These are phyloP conservation scores for Cladosporium phlei DNA, from an alignment of 2,329 filamentous ascomycete genomes.

Conservation along the genomic window DNA sequence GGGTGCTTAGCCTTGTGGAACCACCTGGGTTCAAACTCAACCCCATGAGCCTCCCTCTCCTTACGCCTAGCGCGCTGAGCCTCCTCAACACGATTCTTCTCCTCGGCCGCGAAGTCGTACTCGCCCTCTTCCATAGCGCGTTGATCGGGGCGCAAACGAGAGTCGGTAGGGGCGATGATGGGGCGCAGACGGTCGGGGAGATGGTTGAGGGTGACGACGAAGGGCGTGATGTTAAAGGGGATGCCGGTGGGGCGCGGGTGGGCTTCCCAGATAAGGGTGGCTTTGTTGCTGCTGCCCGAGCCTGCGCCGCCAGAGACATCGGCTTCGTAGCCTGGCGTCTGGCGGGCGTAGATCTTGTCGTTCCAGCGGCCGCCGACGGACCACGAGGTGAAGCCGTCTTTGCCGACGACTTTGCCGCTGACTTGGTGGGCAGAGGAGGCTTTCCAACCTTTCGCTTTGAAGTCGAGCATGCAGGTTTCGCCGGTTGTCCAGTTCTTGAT, in stretches of 20 bases:
- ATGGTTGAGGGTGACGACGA: constrained; percentile 90
- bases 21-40: constrained; percentile 81
- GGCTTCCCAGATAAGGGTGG: constrained; percentile 90
- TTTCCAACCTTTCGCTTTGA: constrained; percentile 95
- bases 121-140: constrained; percentile 98
- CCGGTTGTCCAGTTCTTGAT: constrained; percentile 97
- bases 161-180: constrained; percentile 85
- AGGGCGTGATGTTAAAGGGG: constrained; percentile 95
- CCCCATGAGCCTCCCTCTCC: constrained; percentile 68
- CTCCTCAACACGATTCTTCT: constrained; percentile 94
- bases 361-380: constrained; percentile 95
- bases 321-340: constrained; percentile 85
- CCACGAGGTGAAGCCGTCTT: constrained; percentile 74
- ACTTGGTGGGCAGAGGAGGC: constrained; percentile 87
- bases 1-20: constrained; percentile 70
- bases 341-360: constrained; percentile 88
- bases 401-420: constrained; percentile 76
- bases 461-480: constrained; percentile 82
- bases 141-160: constrained; percentile 87
- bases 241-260: constrained; percentile 75
- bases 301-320: constrained; percentile 49
- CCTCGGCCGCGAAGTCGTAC: constrained; percentile 85
- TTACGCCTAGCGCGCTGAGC: constrained; percentile 75
- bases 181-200: constrained; percentile 74
- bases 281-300: constrained; percentile 50